Percentiles rank a stretch among this genome's conserved stretches.
These are phyloP conservation scores for Exophiala bonariae DNA, from an alignment of 2,329 filamentous ascomycete genomes.

Conservation along the genomic window DNA sequence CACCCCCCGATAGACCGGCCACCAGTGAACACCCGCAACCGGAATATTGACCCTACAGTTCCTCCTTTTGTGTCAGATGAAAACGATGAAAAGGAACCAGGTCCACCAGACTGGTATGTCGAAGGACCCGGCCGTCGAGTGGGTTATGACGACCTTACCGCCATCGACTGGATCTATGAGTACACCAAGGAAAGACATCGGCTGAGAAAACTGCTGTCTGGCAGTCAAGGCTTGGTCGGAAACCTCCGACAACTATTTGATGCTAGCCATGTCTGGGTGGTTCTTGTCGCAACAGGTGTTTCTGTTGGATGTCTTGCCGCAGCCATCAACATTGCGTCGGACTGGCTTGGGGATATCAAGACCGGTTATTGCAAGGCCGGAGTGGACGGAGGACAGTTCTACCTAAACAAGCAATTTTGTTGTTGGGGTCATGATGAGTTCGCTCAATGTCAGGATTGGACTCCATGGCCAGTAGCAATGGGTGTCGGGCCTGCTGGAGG, in stretches of 20 bases:
- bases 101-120: conserved; percentile 73
- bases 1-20: background rate
- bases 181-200: conserved; percentile 94
- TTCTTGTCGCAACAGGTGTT: conserved; percentile 81
- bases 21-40: background rate
- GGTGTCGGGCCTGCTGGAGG: conserved; percentile 66
- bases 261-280: conserved; percentile 86
- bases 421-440: conserved; percentile 86
- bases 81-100: conserved; percentile 38
- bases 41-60: background rate
- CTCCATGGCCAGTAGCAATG: conserved; percentile 76
- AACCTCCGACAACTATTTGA: conserved; percentile 74
- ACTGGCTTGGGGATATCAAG: conserved; percentile 94
- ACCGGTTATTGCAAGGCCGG: conserved; percentile 79
- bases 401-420: conserved; percentile 87
- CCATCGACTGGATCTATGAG: conserved; percentile 99
- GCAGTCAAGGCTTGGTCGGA: conserved; percentile 67
- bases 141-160: conserved; percentile 92
- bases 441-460: conserved; percentile 83
- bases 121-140: conserved; percentile 88
- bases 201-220: conserved; percentile 71
- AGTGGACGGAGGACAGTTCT: conserved; percentile 80
- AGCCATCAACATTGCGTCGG: conserved; percentile 82
- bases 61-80: background rate
- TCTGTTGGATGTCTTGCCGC: conserved; percentile 83